Conservation (phyloP, 176 grass and related monocot species). For the Guadua angustifolia region DNA sequence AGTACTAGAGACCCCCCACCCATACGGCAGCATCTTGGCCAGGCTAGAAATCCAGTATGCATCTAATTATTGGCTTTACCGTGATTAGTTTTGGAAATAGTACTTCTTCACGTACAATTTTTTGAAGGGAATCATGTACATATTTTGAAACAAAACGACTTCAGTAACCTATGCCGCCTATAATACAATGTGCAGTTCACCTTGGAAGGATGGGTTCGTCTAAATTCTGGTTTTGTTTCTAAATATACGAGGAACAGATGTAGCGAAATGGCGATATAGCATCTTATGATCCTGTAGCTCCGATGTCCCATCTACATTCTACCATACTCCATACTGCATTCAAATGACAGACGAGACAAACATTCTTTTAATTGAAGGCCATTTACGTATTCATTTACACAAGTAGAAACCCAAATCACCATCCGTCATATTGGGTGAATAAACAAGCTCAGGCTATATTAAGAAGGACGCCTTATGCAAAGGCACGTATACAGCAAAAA, state of each 20-base stretch:
- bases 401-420: slow-evolving; percentile 35
- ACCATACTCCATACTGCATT: neutral
- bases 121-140: slow-evolving; percentile 31
- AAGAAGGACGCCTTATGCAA: slow-evolving; percentile 31
- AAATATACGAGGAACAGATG: slow-evolving; percentile 8
- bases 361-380: slow-evolving; percentile 29
- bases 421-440: slow-evolving; percentile 19
- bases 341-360: slow-evolving; percentile 9
- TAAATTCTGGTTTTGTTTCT: neutral
- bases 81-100: neutral
- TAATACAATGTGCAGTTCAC: slow-evolving; percentile 17
- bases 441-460: slow-evolving; percentile 36
- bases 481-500: slow-evolving; percentile 38
- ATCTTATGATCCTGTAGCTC: slow-evolving; percentile 7
- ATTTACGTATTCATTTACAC: slow-evolving; percentile 47
- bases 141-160: neutral
- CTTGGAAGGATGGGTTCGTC: neutral
- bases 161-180: neutral
- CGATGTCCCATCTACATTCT: neutral
- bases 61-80: no score
- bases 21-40: no score
- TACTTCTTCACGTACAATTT: slow-evolving; percentile 5
- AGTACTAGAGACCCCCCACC: neutral
- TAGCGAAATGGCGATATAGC: neutral
- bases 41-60: no score